These are phyloP conservation scores for Flaveria ramosissima DNA, from an alignment of 129 eudicot species.

Conservation along the genomic window DNA sequence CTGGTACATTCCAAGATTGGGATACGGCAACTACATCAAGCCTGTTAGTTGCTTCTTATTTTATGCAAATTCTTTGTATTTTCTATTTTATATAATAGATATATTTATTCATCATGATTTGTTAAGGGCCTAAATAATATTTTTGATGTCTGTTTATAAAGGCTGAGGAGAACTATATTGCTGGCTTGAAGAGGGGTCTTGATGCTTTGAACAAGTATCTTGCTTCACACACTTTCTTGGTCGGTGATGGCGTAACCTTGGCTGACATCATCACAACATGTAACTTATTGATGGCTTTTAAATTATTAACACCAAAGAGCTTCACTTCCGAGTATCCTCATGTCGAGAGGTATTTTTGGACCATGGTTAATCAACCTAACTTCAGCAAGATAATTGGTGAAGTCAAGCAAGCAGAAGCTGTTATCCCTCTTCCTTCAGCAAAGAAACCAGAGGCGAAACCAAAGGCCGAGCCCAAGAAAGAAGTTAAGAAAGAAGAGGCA, in stretches of 20 bases:
- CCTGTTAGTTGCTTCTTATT: conserved; percentile 28
- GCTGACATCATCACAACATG: conserved; percentile 70
- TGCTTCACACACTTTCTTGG: conserved; percentile 58
- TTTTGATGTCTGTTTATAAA: conserved; percentile 23
- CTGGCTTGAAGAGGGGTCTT: conserved; percentile 64
- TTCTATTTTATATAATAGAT: neutral
- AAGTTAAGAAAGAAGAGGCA: conserved; percentile 61
- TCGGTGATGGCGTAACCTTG: conserved; percentile 60
- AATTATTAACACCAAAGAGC: conserved; percentile 52
- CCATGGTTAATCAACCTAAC: conserved; percentile 87
- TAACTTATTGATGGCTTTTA: conserved; percentile 52
- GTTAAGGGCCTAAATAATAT: neutral
- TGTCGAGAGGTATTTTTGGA: conserved; percentile 97
- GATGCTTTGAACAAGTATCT: conserved; percentile 67
- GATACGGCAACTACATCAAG: conserved; percentile 29
- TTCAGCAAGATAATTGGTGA: conserved; percentile 69
- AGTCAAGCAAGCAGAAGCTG: conserved; percentile 53
- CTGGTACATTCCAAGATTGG: conserved; percentile 54
- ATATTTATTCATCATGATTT: neutral
- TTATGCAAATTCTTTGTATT: neutral
- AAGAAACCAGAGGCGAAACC: conserved; percentile 75
- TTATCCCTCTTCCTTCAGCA: conserved; percentile 57
- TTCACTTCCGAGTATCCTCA: conserved; percentile 89
- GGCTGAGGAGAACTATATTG: conserved; percentile 82
- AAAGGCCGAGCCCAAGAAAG: conserved; percentile 57